Conservation (phyloP, 495 filamentous ascomycete genomes). For the Mytilinidion resinicola region DNA sequence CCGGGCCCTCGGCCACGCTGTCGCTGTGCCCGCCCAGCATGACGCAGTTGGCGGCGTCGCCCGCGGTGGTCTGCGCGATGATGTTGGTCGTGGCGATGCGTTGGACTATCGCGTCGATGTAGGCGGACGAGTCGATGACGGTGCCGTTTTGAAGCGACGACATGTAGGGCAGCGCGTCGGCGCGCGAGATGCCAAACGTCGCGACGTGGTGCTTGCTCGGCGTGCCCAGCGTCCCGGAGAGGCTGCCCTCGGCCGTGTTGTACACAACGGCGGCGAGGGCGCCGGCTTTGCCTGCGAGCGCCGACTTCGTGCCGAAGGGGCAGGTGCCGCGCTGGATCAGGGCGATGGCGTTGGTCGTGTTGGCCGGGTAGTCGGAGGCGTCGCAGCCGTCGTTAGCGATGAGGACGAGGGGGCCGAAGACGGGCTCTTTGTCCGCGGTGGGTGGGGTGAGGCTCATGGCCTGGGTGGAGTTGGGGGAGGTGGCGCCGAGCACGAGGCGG, state of each 20-base stretch:
- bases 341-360: conserved; percentile 52
- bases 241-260: conserved; percentile 49
- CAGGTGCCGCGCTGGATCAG: conserved; percentile 59
- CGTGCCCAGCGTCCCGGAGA: conserved; percentile 40
- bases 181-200: conserved; percentile 42
- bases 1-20: conserved; percentile 56
- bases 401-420: conserved; percentile 31
- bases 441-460: conserved; percentile 57
- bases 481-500: conserved; percentile 49
- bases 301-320: conserved; percentile 56
- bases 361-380: conserved; percentile 47
- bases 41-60: conserved; percentile 60
- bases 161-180: conserved; percentile 48
- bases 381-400: conserved; percentile 22
- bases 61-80: conserved; percentile 58
- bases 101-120: conserved; percentile 32
- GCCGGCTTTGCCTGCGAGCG: conserved; percentile 51
- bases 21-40: conserved; percentile 62
- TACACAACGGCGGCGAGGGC: conserved; percentile 57
- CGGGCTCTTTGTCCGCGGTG: conserved; percentile 50
- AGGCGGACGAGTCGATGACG: conserved; percentile 33
- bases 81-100: conserved; percentile 49
- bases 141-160: conserved; percentile 46
- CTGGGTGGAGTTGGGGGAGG: conserved; percentile 44
- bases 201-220: conserved; percentile 48